Evolutionary conservation across 169 alveolate species (phyloP), one percentile per base, ranked within the genome.

Genomic region (Hammondia hammondi): DNA sequence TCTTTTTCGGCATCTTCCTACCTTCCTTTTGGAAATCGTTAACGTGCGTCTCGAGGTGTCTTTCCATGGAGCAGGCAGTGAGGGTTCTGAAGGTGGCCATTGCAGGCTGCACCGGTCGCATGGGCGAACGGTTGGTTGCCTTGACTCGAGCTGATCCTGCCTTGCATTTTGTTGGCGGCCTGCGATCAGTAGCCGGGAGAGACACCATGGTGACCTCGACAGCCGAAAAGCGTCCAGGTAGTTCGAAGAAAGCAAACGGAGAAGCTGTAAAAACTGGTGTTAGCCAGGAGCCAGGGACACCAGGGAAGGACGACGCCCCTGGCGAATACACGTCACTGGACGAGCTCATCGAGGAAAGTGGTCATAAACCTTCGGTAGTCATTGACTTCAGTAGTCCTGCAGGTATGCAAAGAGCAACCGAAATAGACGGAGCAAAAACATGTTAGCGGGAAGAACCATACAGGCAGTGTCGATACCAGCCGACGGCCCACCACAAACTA

Each of bases 71-170:
- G 10, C 61, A 7, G 10, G 61, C 61, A 52, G 61, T 14, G 12
- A 14, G 61, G 19, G 61, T 46, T 82, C 72, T 82, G n/a, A 27
- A 35, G 10, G 72, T 82, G 71, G 70, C 70, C 90, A 46, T 82
- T 82, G 57, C 90, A n/a, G 90, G 90, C 61, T 82, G 90, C 72
- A 82, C 61, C 71, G 90, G 90, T 6, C 90, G 90, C 35, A 82
- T 82, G 90, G 90, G 90, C 37, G 37, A 46, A 19, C 90, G 90
- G 52, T 37, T 82, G 19, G n/a, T 82, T 9, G 57, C 70, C 2
- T n/a, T 82, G 71, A 19, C 70, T 29, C 39, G 37, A 27, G 72
- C 57, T 6, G 90, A 82, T 48, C 90, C 90, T 45, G 27, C 14
- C 52, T 82, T 82, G 3, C 72, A 29, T 5, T 48, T 39, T 19